Conservation (phyloP, 129 eudicot genomes). For the Arctium minus region DNA sequence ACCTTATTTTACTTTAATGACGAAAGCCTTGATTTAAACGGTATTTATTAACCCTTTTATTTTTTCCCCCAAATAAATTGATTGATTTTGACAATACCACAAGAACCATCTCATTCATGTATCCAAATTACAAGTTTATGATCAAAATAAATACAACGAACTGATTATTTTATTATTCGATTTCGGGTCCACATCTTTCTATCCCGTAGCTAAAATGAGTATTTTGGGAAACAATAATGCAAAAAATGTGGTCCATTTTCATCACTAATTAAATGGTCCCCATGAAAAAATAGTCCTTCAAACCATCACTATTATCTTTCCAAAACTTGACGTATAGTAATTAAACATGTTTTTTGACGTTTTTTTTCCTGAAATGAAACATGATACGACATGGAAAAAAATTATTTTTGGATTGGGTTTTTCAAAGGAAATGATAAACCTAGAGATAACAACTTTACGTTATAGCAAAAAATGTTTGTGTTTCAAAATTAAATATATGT, state of each 20-base stretch:
- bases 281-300: background rate
- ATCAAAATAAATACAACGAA: slow-evolving; percentile 2
- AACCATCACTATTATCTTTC: slow-evolving; percentile 22
- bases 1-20: background rate
- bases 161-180: background rate
- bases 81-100: slow-evolving; percentile 7
- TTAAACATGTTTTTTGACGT: slow-evolving; percentile 21
- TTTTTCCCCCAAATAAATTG: background rate
- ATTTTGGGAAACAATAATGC: slow-evolving; percentile 32
- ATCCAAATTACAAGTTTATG: slow-evolving; percentile 15
- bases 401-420: slow-evolving; percentile 1
- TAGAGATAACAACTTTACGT: slow-evolving; percentile 34
- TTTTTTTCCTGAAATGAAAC: slow-evolving; percentile 32
- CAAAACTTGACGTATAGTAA: slow-evolving; percentile 23
- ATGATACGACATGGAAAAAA: background rate
- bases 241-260: slow-evolving; percentile 32
- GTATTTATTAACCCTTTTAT: background rate
- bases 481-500: slow-evolving; percentile 3
- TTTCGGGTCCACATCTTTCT: slow-evolving; percentile 6
- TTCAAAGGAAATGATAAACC: slow-evolving; percentile 21
- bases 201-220: slow-evolving; percentile 23
- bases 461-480: slow-evolving; percentile 16
- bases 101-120: slow-evolving; percentile 19
- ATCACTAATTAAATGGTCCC: slow-evolving; percentile 27
- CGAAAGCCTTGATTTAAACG: background rate